A percentile compares a stretch with the other conserved stretches of the same genome.
Conservation (phyloP, 371 early-diverging fungal species). For the Lichtheimia corymbifera region DNA sequence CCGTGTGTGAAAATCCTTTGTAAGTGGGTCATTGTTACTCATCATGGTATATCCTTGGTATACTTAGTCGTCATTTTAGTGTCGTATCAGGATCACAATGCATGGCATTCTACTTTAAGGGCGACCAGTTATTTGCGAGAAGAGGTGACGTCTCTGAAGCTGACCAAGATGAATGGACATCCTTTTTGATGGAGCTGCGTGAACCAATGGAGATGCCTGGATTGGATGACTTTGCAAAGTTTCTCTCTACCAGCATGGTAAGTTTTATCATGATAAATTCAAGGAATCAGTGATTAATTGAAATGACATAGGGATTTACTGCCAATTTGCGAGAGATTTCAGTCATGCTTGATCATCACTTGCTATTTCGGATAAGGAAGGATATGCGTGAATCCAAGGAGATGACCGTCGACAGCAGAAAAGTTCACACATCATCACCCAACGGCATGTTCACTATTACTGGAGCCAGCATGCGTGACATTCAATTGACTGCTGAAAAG, state of each 20-base stretch:
- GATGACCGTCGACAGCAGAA: constrained; percentile 54
- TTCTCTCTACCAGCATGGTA: constrained; percentile 81
- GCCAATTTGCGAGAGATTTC: constrained; percentile 66
- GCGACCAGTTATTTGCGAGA: constrained; percentile 86
- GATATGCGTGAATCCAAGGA: constrained; percentile 63
- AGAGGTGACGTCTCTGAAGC: constrained; percentile 59
- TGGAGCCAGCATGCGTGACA: constrained; percentile 57
- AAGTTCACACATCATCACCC: constrained; percentile 61
- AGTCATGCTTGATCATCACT: constrained; percentile 65
- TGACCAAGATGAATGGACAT: constrained; percentile 62
- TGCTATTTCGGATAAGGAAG: constrained; percentile 65
- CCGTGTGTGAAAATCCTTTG: constrained; percentile 89
- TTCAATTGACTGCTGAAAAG: constrained; percentile 75
- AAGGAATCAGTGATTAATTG: not conserved
- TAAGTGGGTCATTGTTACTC: constrained; percentile 29
- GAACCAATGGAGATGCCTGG: constrained; percentile 78
- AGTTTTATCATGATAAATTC: not conserved
- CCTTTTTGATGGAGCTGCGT: constrained; percentile 75
- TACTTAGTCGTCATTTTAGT: constrained; percentile 18
- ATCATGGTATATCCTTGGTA: not conserved
- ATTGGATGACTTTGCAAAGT: constrained; percentile 73
- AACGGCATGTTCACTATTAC: constrained; percentile 70
- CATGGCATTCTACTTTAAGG: constrained; percentile 91
- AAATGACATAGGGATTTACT: constrained; percentile 66
- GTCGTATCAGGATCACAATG: constrained; percentile 73